Evolutionary conservation across 2,329 filamentous ascomycete species (phyloP).

Genomic region (Rutstroemia sp.): DNA sequence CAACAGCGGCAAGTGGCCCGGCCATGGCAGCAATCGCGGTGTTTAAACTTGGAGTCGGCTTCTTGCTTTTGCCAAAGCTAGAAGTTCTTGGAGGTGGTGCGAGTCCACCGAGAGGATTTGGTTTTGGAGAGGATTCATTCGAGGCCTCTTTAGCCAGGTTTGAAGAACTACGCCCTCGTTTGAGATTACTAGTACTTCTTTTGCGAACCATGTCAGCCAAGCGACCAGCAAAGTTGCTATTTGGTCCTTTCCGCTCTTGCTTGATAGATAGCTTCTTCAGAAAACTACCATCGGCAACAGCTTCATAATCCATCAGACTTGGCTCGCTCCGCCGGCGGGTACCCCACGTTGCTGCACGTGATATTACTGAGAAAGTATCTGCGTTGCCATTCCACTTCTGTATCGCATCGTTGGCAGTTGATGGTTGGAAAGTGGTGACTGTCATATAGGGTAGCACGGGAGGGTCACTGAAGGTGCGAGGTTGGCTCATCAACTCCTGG

Average conservation of each 20-base stretch:
- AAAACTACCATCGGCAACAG: constrained; percentile 51
- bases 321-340: constrained; percentile 60
- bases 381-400: constrained; percentile 36
- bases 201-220: constrained; percentile 27
- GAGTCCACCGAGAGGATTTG: constrained; percentile 33
- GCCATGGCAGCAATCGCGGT: constrained; percentile 51
- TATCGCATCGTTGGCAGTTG: constrained; percentile 43
- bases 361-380: constrained; percentile 48
- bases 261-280: constrained; percentile 55
- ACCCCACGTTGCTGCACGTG: constrained; percentile 61
- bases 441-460: constrained; percentile 30
- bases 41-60: constrained; percentile 49
- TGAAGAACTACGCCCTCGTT: constrained; percentile 23
- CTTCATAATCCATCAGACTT: constrained; percentile 49
- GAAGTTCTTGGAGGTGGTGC: constrained; percentile 43
- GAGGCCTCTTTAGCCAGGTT: constrained; percentile 14
- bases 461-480: constrained; percentile 31
- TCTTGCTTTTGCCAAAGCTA: constrained; percentile 38
- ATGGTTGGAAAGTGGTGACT: constrained; percentile 34
- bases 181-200: constrained; percentile 27
- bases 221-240: constrained; percentile 40
- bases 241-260: constrained; percentile 35
- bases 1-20: constrained; percentile 45
- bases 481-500: constrained; percentile 22
- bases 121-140: constrained; percentile 28